phyloP scores from a whole-genome alignment of 116 monocot species.

The Zostera marina region DNA sequence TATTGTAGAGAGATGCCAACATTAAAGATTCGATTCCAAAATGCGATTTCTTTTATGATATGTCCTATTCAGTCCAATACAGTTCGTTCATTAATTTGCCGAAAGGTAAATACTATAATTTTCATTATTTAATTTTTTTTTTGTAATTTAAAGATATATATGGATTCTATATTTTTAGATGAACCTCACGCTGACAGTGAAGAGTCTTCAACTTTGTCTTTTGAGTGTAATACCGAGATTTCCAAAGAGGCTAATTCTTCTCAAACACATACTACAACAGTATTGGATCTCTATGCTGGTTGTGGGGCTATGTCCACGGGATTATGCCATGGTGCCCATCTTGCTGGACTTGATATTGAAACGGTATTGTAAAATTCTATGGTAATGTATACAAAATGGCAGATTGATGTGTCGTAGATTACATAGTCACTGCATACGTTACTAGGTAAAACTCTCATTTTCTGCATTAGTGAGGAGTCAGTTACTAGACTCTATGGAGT shows the following conservation, averaged over 20 bases:
- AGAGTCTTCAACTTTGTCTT: conserved; percentile 26
- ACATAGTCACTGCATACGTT: too few relatives aligned
- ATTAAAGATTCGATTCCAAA: conserved; percentile 17
- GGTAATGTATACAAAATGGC: too few relatives aligned
- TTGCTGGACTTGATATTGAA: conserved; percentile 50
- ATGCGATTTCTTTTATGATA: conserved; percentile 68
- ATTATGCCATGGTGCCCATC: conserved; percentile 58
- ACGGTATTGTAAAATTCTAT: too few relatives aligned
- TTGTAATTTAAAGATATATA: neutral
- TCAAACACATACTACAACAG: neutral
- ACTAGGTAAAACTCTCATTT: too few relatives aligned
- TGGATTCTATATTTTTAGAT: conserved; percentile 4
- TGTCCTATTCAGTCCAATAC: conserved; percentile 50
- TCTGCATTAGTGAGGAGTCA: too few relatives aligned
- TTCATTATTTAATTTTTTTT: neutral
- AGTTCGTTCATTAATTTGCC: conserved; percentile 45
- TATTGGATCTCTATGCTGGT: conserved; percentile 85
- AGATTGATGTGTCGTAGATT: too few relatives aligned
- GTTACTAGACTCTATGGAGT: too few relatives aligned
- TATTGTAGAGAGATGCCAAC: conserved; percentile 6
- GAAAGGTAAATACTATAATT: conserved; percentile 8
- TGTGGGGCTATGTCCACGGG: conserved; percentile 99
- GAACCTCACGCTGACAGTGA: conserved; percentile 8
- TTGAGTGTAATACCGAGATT: conserved; percentile 6
- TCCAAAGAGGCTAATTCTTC: neutral